Conservation (phyloP, 2,329 filamentous ascomycete species). For the Chaetothyriales sp. region DNA sequence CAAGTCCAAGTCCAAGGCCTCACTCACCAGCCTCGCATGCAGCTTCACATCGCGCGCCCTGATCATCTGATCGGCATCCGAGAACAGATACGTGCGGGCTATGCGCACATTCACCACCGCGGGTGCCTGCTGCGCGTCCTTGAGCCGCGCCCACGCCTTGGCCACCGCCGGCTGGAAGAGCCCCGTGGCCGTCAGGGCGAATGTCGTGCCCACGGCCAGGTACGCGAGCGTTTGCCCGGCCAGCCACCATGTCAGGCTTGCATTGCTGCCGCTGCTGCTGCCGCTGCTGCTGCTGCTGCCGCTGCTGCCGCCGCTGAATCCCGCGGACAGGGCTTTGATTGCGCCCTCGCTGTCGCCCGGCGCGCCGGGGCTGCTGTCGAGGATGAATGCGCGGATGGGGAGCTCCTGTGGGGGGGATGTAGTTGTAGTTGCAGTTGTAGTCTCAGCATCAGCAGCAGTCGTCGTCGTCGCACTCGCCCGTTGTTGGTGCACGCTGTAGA, state of each 20-base stretch:
- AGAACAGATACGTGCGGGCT: constrained; percentile 39
- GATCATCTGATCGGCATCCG: constrained; percentile 35
- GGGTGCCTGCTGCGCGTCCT: constrained; percentile 21
- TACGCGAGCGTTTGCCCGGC: constrained; percentile 6
- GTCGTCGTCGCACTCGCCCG: not conserved
- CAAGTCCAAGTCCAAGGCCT: constrained; percentile 29
- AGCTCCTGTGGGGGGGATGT: constrained; percentile 32
- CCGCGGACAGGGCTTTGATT: constrained; percentile 5
- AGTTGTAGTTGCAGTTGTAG: constrained; percentile 21
- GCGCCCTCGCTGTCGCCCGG: constrained; percentile 1
- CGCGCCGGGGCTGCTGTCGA: constrained; percentile 23
- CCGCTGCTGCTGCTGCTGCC: not conserved
- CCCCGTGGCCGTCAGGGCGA: constrained; percentile 23
- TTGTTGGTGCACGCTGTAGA: constrained; percentile 18
- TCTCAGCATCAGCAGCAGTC: not conserved
- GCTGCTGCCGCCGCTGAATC: constrained; percentile 1
- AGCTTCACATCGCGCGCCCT: constrained; percentile 33
- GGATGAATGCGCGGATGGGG: constrained; percentile 35
- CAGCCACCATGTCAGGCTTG: too few relatives aligned
- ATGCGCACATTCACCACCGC: constrained; percentile 28
- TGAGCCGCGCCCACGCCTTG: constrained; percentile 20
- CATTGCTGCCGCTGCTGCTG: constrained; percentile 3
- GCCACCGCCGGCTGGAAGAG: constrained; percentile 21
- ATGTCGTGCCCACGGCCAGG: constrained; percentile 20
- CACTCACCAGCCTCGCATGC: constrained; percentile 32